Conservation (phyloP, 2,329 filamentous ascomycete species). For the Shiraia sp. region DNA sequence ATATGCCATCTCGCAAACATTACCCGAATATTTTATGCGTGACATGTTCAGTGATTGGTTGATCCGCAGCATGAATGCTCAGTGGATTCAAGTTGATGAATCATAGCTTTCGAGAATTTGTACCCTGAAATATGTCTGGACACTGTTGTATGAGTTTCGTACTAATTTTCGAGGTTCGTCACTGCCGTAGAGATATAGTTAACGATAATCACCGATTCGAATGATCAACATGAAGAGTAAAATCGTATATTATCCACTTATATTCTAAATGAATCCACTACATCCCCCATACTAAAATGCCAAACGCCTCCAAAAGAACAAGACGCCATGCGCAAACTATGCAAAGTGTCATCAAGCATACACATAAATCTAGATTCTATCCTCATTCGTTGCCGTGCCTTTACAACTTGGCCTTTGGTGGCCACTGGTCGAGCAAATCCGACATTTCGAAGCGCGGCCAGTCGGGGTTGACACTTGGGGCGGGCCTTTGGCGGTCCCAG, state of each 20-base stretch:
- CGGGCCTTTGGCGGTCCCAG: conserved; percentile 62
- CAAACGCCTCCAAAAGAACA: too few species aligned
- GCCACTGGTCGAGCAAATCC: conserved; percentile 50
- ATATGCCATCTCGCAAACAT: background rate
- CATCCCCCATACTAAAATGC: too few species aligned
- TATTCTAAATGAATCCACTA: too few species aligned
- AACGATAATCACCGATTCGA: too few species aligned
- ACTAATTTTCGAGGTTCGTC: background rate
- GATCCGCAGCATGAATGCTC: too few species aligned
- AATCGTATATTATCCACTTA: too few species aligned
- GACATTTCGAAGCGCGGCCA: conserved; percentile 63
- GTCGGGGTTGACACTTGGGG: conserved; percentile 55
- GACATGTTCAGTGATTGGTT: background rate
- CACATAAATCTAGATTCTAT: background rate
- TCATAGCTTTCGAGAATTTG: too few species aligned
- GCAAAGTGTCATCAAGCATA: background rate
- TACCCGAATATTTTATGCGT: background rate
- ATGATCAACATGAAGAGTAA: too few species aligned
- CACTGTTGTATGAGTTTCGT: background rate
- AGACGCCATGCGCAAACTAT: background rate
- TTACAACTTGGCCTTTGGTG: conserved; percentile 32
- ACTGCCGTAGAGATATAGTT: background rate
- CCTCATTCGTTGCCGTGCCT: background rate
- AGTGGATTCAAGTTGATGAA: too few species aligned
- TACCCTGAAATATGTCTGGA: background rate